Evolutionary conservation across 495 filamentous ascomycete species (phyloP), one percentile per base, ranked within the genome.

Genomic region (Annulohypoxylon nitens): DNA sequence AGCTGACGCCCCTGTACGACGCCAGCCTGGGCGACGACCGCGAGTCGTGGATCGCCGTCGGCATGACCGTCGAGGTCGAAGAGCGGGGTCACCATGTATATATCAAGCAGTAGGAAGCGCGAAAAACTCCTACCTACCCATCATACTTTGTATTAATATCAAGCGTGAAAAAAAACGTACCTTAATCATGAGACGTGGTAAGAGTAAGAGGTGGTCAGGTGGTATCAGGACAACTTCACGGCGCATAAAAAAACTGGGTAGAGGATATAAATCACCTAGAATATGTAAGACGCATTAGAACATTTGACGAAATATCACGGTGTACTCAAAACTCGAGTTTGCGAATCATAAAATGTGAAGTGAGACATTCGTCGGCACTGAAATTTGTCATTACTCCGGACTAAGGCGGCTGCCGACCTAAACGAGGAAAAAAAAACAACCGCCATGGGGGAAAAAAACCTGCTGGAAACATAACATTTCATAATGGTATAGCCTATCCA

Each of bases 1-100:
- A 95, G 80, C 81, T 97, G 74, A 89, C 92, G 45, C 92, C 93
- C 25, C 81, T 92, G 18, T 86, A 84, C 61, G 79, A 76, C 34
- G 57, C 74, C 9, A 69, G 67, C 25, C 37, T 73, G 12, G 74
- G 76, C 3, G 76, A 78, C 6, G 70, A 71, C 43, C 63, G 83
- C 65, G 82, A 82, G 63, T 79, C 69, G 16, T 82, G 80, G 78
- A 54, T 86, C 14, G 83, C 82, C 53, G 82, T 84, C 2, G 84
- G 84, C 36, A 84, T 84, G 83, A 60, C 64, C 2, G 61, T 86
- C 16, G 78, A 80, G 14, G 81, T 86, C 18, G 67, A 83, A 30
- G 74, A 78, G 55, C 71, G 74, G 48, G 84, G 84, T 0, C 12
- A 69, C 6, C 84, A 86, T 62, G 34, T 75, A n/a, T 86, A 85